Evolutionary conservation across 768 basidiomycete species (phyloP), one percentile per base, ranked within the genome.

Genomic region (Naematelia encephala): DNA sequence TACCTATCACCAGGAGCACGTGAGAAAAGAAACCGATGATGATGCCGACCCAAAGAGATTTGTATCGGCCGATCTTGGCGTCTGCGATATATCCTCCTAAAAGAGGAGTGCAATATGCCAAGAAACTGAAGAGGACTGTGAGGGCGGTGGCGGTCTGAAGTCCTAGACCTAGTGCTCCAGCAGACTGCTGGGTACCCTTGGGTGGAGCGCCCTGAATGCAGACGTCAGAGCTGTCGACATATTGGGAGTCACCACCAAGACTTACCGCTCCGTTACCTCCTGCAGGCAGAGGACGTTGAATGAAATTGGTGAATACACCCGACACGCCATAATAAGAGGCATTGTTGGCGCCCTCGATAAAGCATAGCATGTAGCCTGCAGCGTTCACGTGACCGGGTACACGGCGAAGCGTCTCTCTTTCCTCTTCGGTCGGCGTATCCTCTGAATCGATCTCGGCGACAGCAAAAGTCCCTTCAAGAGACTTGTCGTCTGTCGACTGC

Each of bases 61-160:
- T 70, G 64, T 67, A 73, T 26, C 68, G 57, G 27, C 75, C 72
- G 68, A 66, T 69, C 44, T 63, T 66, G 49, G 64, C 68, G 51
- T 74, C 74, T 22, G 73, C 60, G 46, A 74, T 39, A 52, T 72
- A 68, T 11, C 69, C 75, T 22, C 75, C 75, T 5, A 66, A n/a
- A 39, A 66, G 61, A 1, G 73, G 75, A n/a, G 67, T 52, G 2
- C 49, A 21, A 64, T 70, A 68, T 14, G 64, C 57, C 30, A 73
- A 55, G 60, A 73, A 71, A 4, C 61, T 65, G 62, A 63, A 63
- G 10, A 56, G n/a, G 21, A 46, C 62, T 14, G 61, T 62, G 1
- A 70, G 11, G 0, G 61, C 73, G 1, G 63, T 61, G 13, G 67
- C 59, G 10, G 62, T 46, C 27, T 48, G 59, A 19, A 60, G 46